Base-by-base conservation (phyloP, 192 early-diverging fungal genomes). In the Backusella tarrabulga region DNA sequence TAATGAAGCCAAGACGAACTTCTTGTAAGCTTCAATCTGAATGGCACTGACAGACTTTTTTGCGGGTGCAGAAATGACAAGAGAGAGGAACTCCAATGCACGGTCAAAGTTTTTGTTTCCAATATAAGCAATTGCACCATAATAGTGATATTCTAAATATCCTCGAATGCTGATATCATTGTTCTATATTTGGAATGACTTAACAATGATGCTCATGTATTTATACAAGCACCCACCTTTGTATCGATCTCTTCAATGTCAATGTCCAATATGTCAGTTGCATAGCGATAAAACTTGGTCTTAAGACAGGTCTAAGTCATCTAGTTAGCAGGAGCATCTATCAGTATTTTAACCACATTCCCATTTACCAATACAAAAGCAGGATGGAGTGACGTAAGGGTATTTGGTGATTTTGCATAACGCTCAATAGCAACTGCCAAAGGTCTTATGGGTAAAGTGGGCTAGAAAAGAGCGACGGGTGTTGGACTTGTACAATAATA, bases 81-180 rank as follows among this genome's bases (percentile, higher is more conserved):
- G 23, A 34, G 74, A 80, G 67, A 94, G 88, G 35, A 90, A 88
- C 32, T 90, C 85, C 4, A 91, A 76, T 12, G 95, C 92, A 32
- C 86, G 78, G 17, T 88, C 87, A 81, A 85, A 92, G 4, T 85
- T 75, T 72, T 93, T 93, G 75, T 90, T 84, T 21, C 86, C 90
- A 29, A 90, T 86, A 73, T 88, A 91, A n/a, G 93, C 71, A 81
- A 95, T 88, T 17, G 88, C 91, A 68, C 90, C 92, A 77, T 96
- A 94, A 80, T 95, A 96, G 71, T 93, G 85, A 84, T 95, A 93
- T 29, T 92, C 81, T 14, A 95, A 78, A 82, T 90, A 92, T 72
- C 90, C 79, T 79, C 91, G 82, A 67, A 86, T 83, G n/a, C 46
- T 68, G 23, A 87, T 34, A 46, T 52, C 71, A 17, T 68, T 79